These are phyloP conservation scores for Lizonia empirigonia DNA, from an alignment of 2,329 filamentous ascomycete species.

Conservation along the genomic window DNA sequence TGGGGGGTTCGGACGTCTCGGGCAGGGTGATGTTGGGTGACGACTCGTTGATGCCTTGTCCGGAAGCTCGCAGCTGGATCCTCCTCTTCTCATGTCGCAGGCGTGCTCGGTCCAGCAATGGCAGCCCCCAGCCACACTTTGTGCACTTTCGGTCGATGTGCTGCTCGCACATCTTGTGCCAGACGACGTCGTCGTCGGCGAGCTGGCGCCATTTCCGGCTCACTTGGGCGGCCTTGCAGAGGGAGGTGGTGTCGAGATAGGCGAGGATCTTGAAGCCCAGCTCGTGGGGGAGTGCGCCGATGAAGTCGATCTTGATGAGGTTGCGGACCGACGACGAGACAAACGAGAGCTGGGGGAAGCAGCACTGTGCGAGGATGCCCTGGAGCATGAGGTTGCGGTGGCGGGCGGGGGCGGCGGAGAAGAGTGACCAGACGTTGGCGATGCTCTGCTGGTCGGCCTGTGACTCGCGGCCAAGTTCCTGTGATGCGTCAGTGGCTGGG, in stretches of 20 bases:
- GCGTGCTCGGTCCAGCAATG: conserved; percentile 84
- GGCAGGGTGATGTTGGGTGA: conserved; percentile 59
- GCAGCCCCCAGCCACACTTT: conserved; percentile 94
- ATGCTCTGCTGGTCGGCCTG: conserved; percentile 92
- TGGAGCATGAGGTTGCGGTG: conserved; percentile 96
- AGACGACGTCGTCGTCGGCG: conserved; percentile 97
- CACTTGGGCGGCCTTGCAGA: conserved; percentile 95
- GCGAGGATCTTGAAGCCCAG: conserved; percentile 92
- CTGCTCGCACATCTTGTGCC: conserved; percentile 98
- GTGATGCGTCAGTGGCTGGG: conserved; percentile 30
- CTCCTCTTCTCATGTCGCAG: conserved; percentile 85
- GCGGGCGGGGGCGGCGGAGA: conserved; percentile 91
- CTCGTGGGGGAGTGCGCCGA: conserved; percentile 85
- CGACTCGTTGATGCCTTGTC: conserved; percentile 61
- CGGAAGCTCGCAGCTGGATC: conserved; percentile 72
- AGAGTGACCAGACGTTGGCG: conserved; percentile 95
- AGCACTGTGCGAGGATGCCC: conserved; percentile 94
- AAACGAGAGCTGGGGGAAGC: conserved; percentile 94
- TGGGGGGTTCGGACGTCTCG: conserved; percentile 35
- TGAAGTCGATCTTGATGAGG: conserved; percentile 96
- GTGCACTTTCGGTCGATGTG: conserved; percentile 93
- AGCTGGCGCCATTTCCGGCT: conserved; percentile 85
- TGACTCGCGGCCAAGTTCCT: conserved; percentile 83
- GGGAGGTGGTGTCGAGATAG: conserved; percentile 88
- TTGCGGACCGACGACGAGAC: conserved; percentile 90